phyloP scores from a whole-genome alignment of 441 rosid genomes.

The Eruca vesicaria region DNA sequence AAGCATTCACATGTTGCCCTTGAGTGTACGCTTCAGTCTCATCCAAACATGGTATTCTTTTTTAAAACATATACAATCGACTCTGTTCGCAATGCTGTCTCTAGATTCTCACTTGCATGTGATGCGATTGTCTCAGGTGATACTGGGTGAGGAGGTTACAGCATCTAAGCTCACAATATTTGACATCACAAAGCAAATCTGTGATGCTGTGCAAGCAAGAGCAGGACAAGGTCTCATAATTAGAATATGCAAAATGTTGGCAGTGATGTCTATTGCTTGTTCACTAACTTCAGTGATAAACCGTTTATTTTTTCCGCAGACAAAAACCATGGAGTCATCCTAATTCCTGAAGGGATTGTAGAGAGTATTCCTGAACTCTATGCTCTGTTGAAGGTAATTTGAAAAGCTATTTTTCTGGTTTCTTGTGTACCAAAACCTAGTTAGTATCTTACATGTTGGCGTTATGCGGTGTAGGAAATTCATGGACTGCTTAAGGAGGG shows the following conservation, averaged over 20 bases:
- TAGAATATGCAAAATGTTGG: constrained; percentile 1
- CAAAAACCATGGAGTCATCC: constrained; percentile 94
- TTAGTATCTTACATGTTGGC: not conserved
- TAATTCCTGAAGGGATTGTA: constrained; percentile 95
- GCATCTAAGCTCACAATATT: constrained; percentile 97
- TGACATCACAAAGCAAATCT: constrained; percentile 81
- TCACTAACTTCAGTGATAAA: constrained; percentile 24
- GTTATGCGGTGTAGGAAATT: constrained; percentile 69
- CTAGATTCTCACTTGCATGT: not conserved
- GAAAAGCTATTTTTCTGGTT: not conserved
- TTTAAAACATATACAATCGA: not conserved
- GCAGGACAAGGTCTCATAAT: constrained; percentile 66
- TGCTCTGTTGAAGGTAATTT: constrained; percentile 83
- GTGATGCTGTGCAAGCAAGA: constrained; percentile 98
- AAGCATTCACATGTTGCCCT: constrained; percentile 98
- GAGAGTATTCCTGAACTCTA: constrained; percentile 98
- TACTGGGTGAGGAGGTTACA: constrained; percentile 96
- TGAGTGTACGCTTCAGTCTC: constrained; percentile 98
- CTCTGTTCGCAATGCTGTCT: not conserved
- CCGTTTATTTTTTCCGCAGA: constrained; percentile 47
- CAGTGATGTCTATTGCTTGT: constrained; percentile 16
- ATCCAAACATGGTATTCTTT: constrained; percentile 82
- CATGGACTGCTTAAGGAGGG: constrained; percentile 83
- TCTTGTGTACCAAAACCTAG: not conserved
- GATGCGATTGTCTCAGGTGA: constrained; percentile 51